Percentiles rank a stretch among this genome's conserved stretches.
Conservation (phyloP, 352 stramenopile species). For the Globisporangium recalcitrans region DNA sequence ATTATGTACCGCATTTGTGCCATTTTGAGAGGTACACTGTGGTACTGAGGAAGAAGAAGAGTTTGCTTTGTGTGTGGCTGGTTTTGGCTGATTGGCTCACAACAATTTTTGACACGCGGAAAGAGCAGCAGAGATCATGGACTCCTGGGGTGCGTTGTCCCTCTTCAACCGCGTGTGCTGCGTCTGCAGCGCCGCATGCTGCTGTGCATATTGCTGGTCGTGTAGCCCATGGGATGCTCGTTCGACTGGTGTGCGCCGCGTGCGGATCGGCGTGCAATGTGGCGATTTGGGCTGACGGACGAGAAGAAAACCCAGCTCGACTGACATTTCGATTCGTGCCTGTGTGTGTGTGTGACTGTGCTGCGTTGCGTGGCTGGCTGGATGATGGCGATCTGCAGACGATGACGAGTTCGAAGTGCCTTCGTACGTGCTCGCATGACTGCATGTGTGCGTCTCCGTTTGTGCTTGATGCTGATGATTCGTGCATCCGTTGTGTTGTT, state of each 20-base stretch:
- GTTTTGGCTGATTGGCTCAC: not conserved
- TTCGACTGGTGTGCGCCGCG: not conserved
- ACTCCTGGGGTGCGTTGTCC: constrained; percentile 67
- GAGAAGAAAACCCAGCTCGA: not conserved
- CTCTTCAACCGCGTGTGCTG: not conserved
- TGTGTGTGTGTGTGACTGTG: not conserved
- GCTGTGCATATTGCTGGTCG: not conserved
- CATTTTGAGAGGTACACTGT: not conserved
- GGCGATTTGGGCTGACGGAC: not conserved
- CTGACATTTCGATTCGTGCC: not conserved
- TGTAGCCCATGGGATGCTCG: not conserved
- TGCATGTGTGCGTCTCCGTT: not conserved
- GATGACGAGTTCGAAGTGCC: constrained; percentile 84
- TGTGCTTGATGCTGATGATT: too few relatives aligned
- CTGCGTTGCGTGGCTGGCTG: not conserved
- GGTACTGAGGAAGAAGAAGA: constrained; percentile 1
- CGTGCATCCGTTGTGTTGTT: not conserved
- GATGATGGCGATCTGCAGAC: constrained; percentile 28
- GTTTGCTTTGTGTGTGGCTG: not conserved
- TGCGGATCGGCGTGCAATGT: not conserved
- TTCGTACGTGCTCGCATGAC: constrained; percentile 5
- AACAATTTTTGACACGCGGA: constrained; percentile 5
- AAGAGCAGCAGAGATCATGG: constrained; percentile 37
- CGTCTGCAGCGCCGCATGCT: not conserved
- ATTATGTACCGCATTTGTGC: not conserved